These are phyloP conservation scores for Petasospora fabianii DNA, from an alignment of 1,139 yeast genomes.

Conservation along the genomic window DNA sequence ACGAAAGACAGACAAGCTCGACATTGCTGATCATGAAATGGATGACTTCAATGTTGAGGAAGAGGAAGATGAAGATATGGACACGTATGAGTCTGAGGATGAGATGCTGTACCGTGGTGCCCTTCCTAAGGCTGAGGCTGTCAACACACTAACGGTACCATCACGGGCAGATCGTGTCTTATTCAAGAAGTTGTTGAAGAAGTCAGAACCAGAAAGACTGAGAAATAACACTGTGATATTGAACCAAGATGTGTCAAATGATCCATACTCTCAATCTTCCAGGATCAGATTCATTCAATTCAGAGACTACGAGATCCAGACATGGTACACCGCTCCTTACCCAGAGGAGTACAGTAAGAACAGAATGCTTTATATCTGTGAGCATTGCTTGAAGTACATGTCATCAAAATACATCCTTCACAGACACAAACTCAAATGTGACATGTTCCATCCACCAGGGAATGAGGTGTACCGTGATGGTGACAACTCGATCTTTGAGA, in stretches of 20 bases:
- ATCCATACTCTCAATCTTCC: slow-evolving; percentile 32
- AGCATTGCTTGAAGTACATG: slow-evolving; percentile 81
- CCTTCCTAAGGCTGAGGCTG: slow-evolving; percentile 54
- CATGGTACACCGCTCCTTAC: slow-evolving; percentile 93
- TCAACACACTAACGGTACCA: slow-evolving; percentile 61
- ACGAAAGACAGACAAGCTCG: slow-evolving; percentile 15
- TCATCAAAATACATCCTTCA: slow-evolving; percentile 61
- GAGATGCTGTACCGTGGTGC: slow-evolving; percentile 68
- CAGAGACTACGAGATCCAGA: slow-evolving; percentile 68
- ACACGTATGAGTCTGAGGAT: slow-evolving; percentile 20
- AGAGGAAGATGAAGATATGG: slow-evolving; percentile 11
- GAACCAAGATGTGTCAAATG: slow-evolving; percentile 21
- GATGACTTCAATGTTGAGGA: slow-evolving; percentile 27
- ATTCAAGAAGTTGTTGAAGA: slow-evolving; percentile 40
- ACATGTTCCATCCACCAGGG: slow-evolving; percentile 79
- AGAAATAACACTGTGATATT: slow-evolving; percentile 23
- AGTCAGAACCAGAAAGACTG: slow-evolving; percentile 28
- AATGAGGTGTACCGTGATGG: slow-evolving; percentile 79
- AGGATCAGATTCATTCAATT: slow-evolving; percentile 58
- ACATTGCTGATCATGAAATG: slow-evolving; percentile 22
- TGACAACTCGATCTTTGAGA: slow-evolving; percentile 74
- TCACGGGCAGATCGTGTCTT: slow-evolving; percentile 43
- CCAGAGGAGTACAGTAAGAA: slow-evolving; percentile 80
- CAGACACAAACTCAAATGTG: slow-evolving; percentile 74
- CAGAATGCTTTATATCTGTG: slow-evolving; percentile 69